Conservation (phyloP, 2,329 filamentous ascomycete species). For the Fusarium sp. region DNA sequence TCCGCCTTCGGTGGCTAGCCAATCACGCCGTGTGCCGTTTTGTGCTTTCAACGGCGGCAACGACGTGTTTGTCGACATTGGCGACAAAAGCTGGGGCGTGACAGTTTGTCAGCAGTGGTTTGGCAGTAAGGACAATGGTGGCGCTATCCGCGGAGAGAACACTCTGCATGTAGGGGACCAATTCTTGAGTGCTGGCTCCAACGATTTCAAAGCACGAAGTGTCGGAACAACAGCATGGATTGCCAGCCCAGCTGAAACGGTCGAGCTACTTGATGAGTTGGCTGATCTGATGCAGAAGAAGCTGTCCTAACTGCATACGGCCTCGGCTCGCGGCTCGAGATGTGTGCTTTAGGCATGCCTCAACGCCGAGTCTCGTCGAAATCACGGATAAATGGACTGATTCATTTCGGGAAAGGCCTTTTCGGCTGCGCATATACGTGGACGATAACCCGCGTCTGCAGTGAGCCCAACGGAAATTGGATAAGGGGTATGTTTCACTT, state of each 20-base stretch:
- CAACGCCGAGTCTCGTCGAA: not conserved
- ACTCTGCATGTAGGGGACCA: conserved; percentile 97
- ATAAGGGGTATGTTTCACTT: not conserved
- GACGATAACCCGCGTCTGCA: not conserved
- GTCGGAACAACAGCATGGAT: conserved; percentile 98
- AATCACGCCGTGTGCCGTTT: conserved; percentile 75
- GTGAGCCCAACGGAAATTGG: not conserved
- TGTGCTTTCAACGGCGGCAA: conserved; percentile 98
- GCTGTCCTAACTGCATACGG: conserved; percentile 40
- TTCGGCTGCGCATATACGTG: not conserved
- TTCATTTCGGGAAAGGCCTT: not conserved
- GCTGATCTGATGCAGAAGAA: conserved; percentile 64
- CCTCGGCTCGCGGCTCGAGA: not conserved
- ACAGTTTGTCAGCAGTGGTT: conserved; percentile 93
- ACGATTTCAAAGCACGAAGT: conserved; percentile 95
- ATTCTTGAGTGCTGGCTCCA: conserved; percentile 93
- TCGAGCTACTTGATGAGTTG: conserved; percentile 88
- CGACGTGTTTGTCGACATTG: conserved; percentile 98
- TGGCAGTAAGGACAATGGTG: conserved; percentile 61
- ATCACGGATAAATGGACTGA: not conserved
- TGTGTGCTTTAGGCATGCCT: not conserved
- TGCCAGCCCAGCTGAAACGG: conserved; percentile 90
- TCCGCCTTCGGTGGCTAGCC: conserved; percentile 26
- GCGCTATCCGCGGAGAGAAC: conserved; percentile 75
- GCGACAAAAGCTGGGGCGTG: conserved; percentile 97